Evolutionary conservation across 192 early-diverging fungal genomes (phyloP).

Genomic region (Coemansia sp.): DNA sequence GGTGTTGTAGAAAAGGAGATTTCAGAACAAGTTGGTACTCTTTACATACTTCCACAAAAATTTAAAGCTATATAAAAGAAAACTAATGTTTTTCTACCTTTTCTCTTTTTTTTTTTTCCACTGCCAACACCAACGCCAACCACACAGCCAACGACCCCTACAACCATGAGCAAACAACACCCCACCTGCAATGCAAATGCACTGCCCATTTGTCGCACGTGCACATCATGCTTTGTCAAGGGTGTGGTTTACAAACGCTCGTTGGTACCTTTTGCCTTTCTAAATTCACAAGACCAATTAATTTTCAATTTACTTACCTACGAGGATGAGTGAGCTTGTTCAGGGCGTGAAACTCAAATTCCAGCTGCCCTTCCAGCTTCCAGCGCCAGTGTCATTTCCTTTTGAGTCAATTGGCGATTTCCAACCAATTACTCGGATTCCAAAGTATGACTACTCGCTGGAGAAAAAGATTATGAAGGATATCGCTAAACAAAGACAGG

Average conservation of each 20-base stretch:
- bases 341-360: conserved; percentile 53
- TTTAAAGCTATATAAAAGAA: too few relatives aligned
- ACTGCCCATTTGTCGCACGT: too few relatives aligned
- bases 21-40: too few relatives aligned
- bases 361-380: conserved; percentile 50
- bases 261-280: background rate
- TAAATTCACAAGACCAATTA: too few relatives aligned
- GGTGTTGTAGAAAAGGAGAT: too few relatives aligned
- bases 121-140: too few relatives aligned
- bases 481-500: conserved; percentile 47
- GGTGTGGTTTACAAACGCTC: background rate
- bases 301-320: background rate
- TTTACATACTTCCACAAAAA: too few relatives aligned
- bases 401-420: conserved; percentile 56
- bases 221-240: background rate
- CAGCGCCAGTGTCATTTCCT: conserved; percentile 51
- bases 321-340: conserved; percentile 40
- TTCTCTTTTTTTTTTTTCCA: too few relatives aligned
- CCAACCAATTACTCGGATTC: conserved; percentile 45
- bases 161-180: too few relatives aligned
- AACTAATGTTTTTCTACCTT: too few relatives aligned
- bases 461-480: conserved; percentile 56
- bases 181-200: too few relatives aligned
- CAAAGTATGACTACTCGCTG: conserved; percentile 57
- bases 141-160: too few relatives aligned